Base-by-base conservation (phyloP, 116 monocot species). In the Thalassia testudinum region DNA sequence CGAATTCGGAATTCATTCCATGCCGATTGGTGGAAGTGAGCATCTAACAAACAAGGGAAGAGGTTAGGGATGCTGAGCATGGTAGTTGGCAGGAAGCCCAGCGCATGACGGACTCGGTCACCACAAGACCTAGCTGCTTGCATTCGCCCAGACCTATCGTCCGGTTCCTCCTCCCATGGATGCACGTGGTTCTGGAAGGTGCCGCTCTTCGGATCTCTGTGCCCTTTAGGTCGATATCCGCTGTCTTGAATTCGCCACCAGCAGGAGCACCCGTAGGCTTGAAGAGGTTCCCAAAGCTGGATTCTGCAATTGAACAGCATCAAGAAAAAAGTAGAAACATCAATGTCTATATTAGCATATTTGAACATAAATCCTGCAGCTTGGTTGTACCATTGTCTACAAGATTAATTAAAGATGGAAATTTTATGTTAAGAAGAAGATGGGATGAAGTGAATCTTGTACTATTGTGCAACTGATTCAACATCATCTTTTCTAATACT, bases 41-140 rank as follows among this genome's bases (percentile, higher is more conserved):
- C 10, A 10, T 34, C 57, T 28, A 67, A 21, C 76, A 92, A 26
- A 92, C 92, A 47, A 92, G 82, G 0, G 82, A 92, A 1, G 92
- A 74, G 27, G 65, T 43, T 42, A 92, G 75, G 24, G 92, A 82
- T 24, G 73, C 69, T 26, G 86, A 61, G 42, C 53, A 70, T 0
- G 72, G 64, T 21, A 92, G 70, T 26, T 68, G 70, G 66, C 86
- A 86, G n/a, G 92, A 92, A 0, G 82, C 77, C 92, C 92, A 92
- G 3, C 92, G 78, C 47, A 92, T 86, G 37, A 92, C 68, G 0
- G 92, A 86, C 43, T 82, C 92, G 0, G 79, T 63, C 1, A 77
- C 86, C 48, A 74, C 55, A 34, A 86, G 60, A 43, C 82, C 75
- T 22, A 92, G 68, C 67, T 86, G 82, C 63, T 73, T 72, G 1